Percentiles rank a stretch among this genome's conserved stretches.
Conservation (phyloP, 352 stramenopile species). For the Globisporangium radiosum region DNA sequence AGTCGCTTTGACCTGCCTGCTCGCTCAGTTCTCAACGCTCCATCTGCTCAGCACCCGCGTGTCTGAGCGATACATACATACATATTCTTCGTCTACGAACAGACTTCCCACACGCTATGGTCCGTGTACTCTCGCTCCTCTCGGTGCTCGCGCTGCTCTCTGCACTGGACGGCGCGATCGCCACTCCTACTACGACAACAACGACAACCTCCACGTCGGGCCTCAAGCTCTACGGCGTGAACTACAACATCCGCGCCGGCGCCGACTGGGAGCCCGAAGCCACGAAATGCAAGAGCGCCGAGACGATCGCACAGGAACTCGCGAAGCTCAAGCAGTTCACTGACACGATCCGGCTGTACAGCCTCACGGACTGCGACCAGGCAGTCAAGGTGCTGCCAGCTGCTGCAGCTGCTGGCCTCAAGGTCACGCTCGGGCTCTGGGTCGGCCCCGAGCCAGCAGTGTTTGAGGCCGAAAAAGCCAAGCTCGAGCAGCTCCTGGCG, state of each 20-base stretch:
- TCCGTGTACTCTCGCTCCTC: slow-evolving; percentile 1
- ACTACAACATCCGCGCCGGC: slow-evolving; percentile 66
- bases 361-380: slow-evolving; percentile 55
- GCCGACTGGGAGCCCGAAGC: slow-evolving; percentile 39
- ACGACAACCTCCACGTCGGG: slow-evolving; percentile 9
- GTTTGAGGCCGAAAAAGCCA: slow-evolving; percentile 36
- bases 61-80: background rate
- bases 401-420: slow-evolving; percentile 36
- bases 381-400: slow-evolving; percentile 30
- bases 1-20: too few relatives aligned
- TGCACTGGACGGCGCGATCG: background rate
- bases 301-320: slow-evolving; percentile 45
- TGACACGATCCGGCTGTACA: slow-evolving; percentile 34
- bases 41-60: background rate
- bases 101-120: background rate
- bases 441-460: slow-evolving; percentile 26
- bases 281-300: slow-evolving; percentile 48
- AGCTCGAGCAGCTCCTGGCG: slow-evolving; percentile 28
- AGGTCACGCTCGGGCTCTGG: slow-evolving; percentile 59
- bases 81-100: background rate
- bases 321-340: slow-evolving; percentile 30
- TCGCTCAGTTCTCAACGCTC: slow-evolving; percentile 1
- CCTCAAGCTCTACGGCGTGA: slow-evolving; percentile 51
- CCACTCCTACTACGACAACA: slow-evolving; percentile 5
- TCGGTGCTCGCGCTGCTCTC: background rate